Conservation (phyloP, 192 early-diverging fungal genomes). For the Backusella psychrophila region DNA sequence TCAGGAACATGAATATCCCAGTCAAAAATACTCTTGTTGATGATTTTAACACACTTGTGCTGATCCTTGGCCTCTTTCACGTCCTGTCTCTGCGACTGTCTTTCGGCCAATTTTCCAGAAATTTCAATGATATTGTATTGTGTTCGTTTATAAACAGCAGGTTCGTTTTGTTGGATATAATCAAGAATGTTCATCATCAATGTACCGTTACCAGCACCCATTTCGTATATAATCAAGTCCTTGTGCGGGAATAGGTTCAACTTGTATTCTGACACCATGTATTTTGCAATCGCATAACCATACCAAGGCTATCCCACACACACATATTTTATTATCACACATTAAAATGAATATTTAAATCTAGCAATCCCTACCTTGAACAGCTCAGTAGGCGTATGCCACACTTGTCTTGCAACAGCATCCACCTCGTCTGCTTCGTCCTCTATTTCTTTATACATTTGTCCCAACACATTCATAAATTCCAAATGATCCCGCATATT, state of each 20-base stretch:
- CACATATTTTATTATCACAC: neutral
- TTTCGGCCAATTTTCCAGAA: conserved; percentile 73
- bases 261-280: conserved; percentile 80
- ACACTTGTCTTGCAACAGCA: conserved; percentile 82
- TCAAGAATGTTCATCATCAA: conserved; percentile 93
- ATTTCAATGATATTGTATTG: conserved; percentile 95
- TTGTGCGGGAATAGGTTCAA: conserved; percentile 53
- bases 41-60: conserved; percentile 68
- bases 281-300: conserved; percentile 87
- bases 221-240: conserved; percentile 88
- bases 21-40: conserved; percentile 93
- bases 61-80: conserved; percentile 34
- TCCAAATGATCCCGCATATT: conserved; percentile 66
- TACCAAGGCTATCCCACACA: conserved; percentile 72
- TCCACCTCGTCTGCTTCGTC: conserved; percentile 71
- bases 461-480: conserved; percentile 70
- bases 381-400: conserved; percentile 98
- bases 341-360: neutral
- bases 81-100: conserved; percentile 56
- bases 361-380: conserved; percentile 61
- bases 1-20: conserved; percentile 72
- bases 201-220: conserved; percentile 97
- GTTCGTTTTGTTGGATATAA: conserved; percentile 74
- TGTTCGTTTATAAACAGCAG: conserved; percentile 73
- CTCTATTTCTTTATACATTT: conserved; percentile 80